Evolutionary conservation across 2,329 filamentous ascomycete genomes (phyloP).

Genomic region (Lecanicillium sp.): DNA sequence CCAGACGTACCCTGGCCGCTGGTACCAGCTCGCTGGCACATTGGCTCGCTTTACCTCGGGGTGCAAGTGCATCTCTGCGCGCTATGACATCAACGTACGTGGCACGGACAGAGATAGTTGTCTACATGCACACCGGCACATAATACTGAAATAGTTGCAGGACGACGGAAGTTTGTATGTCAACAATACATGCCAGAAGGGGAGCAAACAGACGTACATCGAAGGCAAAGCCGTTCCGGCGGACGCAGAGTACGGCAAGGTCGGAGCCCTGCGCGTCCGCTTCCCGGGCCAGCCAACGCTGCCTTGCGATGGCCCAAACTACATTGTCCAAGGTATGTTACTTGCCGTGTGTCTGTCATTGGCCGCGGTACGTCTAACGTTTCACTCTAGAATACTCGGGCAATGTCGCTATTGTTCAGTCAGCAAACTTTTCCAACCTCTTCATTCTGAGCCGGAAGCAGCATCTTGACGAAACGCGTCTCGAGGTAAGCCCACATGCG

Average conservation of each 20-base stretch:
- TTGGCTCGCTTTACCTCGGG: slow-evolving; percentile 24
- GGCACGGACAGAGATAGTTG: not conserved
- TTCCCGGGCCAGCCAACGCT: slow-evolving; percentile 25
- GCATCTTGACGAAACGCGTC: slow-evolving; percentile 20
- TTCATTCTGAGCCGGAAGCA: slow-evolving; percentile 28
- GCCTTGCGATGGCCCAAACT: slow-evolving; percentile 27
- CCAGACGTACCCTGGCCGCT: slow-evolving; percentile 26
- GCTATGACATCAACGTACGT: slow-evolving; percentile 27
- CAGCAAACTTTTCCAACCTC: slow-evolving; percentile 27
- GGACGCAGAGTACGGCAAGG: slow-evolving; percentile 23
- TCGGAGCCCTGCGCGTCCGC: slow-evolving; percentile 26
- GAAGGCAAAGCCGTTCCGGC: slow-evolving; percentile 25
- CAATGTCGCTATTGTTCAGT: slow-evolving; percentile 28
- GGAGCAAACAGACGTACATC: slow-evolving; percentile 23
- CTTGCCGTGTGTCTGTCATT: no score
- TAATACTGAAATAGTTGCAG: slow-evolving; percentile 16
- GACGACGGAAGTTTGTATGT: slow-evolving; percentile 27
- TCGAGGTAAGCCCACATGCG: slow-evolving; percentile 25
- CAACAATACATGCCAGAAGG: slow-evolving; percentile 27
- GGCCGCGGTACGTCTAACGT: not conserved
- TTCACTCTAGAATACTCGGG: slow-evolving; percentile 23
- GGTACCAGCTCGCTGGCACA: slow-evolving; percentile 30
- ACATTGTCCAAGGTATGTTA: slow-evolving; percentile 27
- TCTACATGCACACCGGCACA: not conserved
- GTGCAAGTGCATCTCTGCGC: slow-evolving; percentile 28